phyloP scores from a whole-genome alignment of 495 filamentous ascomycete species.

The Trichoderma orchidacearum region DNA sequence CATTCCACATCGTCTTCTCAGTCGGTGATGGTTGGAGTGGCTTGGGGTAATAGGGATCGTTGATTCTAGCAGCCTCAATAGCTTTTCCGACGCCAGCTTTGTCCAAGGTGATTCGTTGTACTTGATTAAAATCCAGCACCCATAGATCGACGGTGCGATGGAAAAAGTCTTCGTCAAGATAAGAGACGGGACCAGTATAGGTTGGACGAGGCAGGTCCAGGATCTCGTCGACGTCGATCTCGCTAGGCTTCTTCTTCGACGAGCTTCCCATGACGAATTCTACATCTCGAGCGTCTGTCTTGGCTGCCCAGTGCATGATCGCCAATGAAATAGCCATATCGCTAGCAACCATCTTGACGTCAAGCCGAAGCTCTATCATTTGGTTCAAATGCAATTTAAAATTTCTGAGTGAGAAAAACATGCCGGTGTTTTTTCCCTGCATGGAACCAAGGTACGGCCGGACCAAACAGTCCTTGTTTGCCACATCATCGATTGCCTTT shows the following conservation, averaged over 20 bases:
- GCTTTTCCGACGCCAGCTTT: constrained; percentile 10
- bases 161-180: constrained; percentile 5
- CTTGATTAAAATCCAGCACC: constrained; percentile 16
- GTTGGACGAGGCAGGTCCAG: background rate
- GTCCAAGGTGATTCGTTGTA: constrained; percentile 11
- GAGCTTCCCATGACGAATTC: constrained; percentile 10
- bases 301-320: constrained; percentile 9
- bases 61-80: constrained; percentile 8
- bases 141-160: constrained; percentile 8
- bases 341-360: constrained; percentile 1
- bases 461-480: constrained; percentile 15
- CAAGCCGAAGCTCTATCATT: constrained; percentile 5
- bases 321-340: constrained; percentile 6
- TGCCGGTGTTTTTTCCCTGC: constrained; percentile 2
- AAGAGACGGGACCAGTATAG: constrained; percentile 8
- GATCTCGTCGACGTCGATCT: background rate
- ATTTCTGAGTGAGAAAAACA: constrained; percentile 7
- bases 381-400: constrained; percentile 10
- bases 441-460: constrained; percentile 11
- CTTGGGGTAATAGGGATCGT: constrained; percentile 12
- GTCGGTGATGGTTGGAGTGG: background rate
- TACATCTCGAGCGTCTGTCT: constrained; percentile 6
- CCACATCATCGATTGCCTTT: constrained; percentile 1
- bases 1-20: background rate
- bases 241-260: background rate